Base-by-base conservation (phyloP, 2,329 filamentous ascomycete genomes). In the Sporothrix brunneoviolacea region DNA sequence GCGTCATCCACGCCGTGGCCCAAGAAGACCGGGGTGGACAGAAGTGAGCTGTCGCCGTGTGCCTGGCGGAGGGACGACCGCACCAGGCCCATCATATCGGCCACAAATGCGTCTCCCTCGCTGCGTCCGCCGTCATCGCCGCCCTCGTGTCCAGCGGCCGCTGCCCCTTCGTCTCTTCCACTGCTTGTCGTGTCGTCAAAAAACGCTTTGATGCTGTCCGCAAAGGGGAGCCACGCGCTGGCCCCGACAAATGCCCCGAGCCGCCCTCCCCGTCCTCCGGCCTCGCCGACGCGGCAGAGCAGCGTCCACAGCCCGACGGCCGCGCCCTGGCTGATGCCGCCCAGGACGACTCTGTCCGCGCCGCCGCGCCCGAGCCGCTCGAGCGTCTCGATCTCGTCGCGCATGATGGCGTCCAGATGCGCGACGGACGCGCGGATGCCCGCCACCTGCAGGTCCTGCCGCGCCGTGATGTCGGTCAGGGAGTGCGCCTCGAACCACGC, bases 401-500 rank as follows among this genome's bases (percentile, higher is more conserved):
- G 41, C 0, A 74, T 56, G 1, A 74, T 52, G 1, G 57, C 42
- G 1, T 59, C 56, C 2, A 75, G 60, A 6, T 58, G 55, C 0
- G 40, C 27, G 0, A 72, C 64, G 48, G 65, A 69, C 10, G 70
- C 66, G 16, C 55, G 59, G 4, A 78, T 55, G 0, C 72, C 73
- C 0, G 61, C 50, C 0, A 59, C 60, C 57, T 76, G 73, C 4
- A 72, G 55, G 7, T 72, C 68, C 48, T 75, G 69, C n/a, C 60
- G 56, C 13, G 70, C 61, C 2, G 62, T 46, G 9, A 70, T 68
- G 49, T 71, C 60, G 18, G 62, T 56, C 0, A 70, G 61, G 42
- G 72, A 68, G 61, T 65, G 70, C 35, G 73, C 65, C 56, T 79
- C 73, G 58, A 77, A 79, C 75, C 74, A 79, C 51, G 70, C 9